These are phyloP conservation scores for Tolypocladium endophyticum DNA, from an alignment of 2,329 filamentous ascomycete species.

Conservation along the genomic window DNA sequence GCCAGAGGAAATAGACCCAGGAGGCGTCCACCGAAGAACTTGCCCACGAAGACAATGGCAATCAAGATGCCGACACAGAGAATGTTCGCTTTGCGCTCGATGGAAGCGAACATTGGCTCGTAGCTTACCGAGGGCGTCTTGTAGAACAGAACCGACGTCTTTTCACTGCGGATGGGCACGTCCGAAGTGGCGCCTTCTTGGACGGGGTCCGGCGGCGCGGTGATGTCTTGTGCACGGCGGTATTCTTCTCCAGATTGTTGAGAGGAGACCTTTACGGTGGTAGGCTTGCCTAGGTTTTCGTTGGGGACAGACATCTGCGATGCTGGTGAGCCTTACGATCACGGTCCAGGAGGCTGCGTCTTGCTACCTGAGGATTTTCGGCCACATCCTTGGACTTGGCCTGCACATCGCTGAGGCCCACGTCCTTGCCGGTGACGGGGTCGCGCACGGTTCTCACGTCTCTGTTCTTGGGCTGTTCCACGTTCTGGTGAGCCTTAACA, in stretches of 20 bases:
- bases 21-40: constrained; percentile 67
- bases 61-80: constrained; percentile 62
- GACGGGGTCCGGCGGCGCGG: constrained; percentile 80
- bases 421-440: constrained; percentile 76
- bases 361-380: constrained; percentile 55
- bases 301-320: constrained; percentile 72
- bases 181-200: constrained; percentile 77
- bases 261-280: constrained; percentile 60
- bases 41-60: constrained; percentile 66
- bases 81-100: constrained; percentile 65
- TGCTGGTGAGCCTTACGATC: background rate
- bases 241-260: constrained; percentile 71
- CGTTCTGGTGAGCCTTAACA: constrained; percentile 31
- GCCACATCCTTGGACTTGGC: constrained; percentile 57
- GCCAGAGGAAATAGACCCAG: constrained; percentile 67
- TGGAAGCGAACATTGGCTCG: constrained; percentile 69
- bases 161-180: constrained; percentile 91
- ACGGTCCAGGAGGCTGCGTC: background rate
- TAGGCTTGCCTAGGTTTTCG: constrained; percentile 69
- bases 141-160: constrained; percentile 93
- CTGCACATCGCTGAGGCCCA: constrained; percentile 76
- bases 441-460: constrained; percentile 69
- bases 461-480: constrained; percentile 23
- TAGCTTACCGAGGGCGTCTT: constrained; percentile 85
- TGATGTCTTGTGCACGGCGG: constrained; percentile 75